These are phyloP conservation scores for Ceratocystis variospora DNA, from an alignment of 2,329 filamentous ascomycete species.

Conservation along the genomic window DNA sequence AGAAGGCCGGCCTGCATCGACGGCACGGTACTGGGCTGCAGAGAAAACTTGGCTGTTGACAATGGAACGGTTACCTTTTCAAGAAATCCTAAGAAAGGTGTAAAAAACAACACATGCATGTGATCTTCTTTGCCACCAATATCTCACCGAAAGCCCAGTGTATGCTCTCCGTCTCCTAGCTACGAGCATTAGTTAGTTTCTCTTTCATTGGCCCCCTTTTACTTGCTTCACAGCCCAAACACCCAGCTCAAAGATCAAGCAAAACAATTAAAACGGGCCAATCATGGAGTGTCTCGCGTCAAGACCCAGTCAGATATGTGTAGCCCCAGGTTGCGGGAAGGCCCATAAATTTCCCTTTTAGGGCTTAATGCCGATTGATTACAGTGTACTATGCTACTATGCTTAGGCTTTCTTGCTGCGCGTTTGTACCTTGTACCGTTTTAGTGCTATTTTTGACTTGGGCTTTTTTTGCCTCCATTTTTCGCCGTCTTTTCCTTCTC, in stretches of 20 bases:
- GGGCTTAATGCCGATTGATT: background rate
- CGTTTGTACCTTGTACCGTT: constrained; percentile 10
- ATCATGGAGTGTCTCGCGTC: constrained; percentile 5
- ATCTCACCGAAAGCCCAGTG: too few relatives aligned
- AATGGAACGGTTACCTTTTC: background rate
- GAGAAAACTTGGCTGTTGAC: background rate
- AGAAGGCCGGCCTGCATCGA: background rate
- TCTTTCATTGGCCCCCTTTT: background rate
- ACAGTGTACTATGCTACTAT: background rate
- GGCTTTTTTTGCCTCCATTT: constrained; percentile 22
- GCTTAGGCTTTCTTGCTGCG: too few relatives aligned
- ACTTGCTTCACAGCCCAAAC: background rate
- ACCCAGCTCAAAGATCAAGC: background rate
- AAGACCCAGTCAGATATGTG: background rate
- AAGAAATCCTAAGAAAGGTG: background rate
- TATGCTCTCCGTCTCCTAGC: background rate
- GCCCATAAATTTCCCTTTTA: constrained; percentile 5
- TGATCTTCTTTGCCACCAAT: background rate
- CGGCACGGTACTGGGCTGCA: background rate
- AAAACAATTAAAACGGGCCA: background rate
- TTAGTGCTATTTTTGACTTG: constrained; percentile 11
- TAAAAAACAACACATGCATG: background rate
- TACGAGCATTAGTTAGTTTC: background rate
- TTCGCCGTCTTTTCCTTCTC: constrained; percentile 3
- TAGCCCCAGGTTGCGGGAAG: background rate